Percentiles rank a stretch among this genome's conserved stretches.
phyloP scores from a whole-genome alignment of 2,329 filamentous ascomycete genomes.

The Geosmithia morbida region DNA sequence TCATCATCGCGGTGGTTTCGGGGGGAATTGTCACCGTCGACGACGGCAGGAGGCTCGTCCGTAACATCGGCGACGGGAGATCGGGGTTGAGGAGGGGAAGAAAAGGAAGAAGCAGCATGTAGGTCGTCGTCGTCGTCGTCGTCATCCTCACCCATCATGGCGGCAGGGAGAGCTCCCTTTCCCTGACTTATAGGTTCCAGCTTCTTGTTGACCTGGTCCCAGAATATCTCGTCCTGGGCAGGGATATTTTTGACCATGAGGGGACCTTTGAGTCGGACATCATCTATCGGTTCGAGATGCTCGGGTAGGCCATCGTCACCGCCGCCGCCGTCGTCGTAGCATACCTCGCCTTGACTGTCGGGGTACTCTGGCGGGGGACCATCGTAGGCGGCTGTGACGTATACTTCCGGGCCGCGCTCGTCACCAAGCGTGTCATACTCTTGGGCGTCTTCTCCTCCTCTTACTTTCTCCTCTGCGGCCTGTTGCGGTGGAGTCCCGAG shows the following conservation, averaged over 20 bases:
- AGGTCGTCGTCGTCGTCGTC: not conserved
- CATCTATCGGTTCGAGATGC: constrained; percentile 24
- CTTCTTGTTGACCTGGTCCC: constrained; percentile 32
- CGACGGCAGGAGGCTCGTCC: constrained; percentile 5
- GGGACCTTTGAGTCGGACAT: constrained; percentile 33
- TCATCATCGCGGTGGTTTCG: constrained; percentile 4
- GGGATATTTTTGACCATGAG: constrained; percentile 41
- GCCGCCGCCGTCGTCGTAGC: constrained; percentile 2
- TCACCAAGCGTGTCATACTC: not conserved
- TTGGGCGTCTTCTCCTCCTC: not conserved
- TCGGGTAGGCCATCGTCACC: constrained; percentile 8
- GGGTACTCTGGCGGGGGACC: not conserved
- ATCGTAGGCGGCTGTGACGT: not conserved
- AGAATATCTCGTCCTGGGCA: constrained; percentile 40
- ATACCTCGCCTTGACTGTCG: not conserved
- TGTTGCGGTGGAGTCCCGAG: not conserved
- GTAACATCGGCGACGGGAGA: constrained; percentile 5
- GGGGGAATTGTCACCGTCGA: constrained; percentile 1
- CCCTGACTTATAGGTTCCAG: constrained; percentile 33
- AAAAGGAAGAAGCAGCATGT: no score
- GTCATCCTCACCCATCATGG: constrained; percentile 10
- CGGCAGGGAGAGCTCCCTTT: constrained; percentile 30
- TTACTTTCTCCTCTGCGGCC: not conserved
- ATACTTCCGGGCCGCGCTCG: not conserved
- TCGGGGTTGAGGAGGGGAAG: not conserved